These are phyloP conservation scores for Penicillium tannophilum DNA, from an alignment of 495 filamentous ascomycete species.

Conservation along the genomic window DNA sequence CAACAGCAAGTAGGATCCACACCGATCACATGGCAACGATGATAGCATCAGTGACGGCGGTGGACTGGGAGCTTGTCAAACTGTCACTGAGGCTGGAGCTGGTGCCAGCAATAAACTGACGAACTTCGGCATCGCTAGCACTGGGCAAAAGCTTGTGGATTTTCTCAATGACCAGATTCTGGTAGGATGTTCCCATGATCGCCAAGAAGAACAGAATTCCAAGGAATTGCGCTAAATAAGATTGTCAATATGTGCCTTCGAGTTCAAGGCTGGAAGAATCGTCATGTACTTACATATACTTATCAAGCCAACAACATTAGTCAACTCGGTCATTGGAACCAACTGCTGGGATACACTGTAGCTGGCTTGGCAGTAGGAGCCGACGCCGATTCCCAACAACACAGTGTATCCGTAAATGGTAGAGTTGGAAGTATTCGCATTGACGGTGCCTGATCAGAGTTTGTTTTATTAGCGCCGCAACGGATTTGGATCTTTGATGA, in stretches of 20 bases:
- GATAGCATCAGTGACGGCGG: neutral
- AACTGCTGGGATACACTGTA: slow-evolving; percentile 5
- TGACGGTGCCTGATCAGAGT: neutral
- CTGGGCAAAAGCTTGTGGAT: neutral
- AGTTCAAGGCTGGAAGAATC: neutral
- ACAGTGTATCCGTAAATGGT: slow-evolving; percentile 9
- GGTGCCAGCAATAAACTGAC: slow-evolving; percentile 5
- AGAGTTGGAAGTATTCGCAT: slow-evolving; percentile 6
- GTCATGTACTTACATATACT: slow-evolving; percentile 1
- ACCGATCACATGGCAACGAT: neutral
- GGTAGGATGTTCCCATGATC: slow-evolving; percentile 4
- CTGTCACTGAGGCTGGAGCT: neutral
- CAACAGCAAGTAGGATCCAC: slow-evolving; percentile 3
- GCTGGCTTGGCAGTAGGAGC: slow-evolving; percentile 4
- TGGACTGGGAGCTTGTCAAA: slow-evolving; percentile 1
- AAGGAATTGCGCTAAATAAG: slow-evolving; percentile 1
- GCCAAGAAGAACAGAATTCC: slow-evolving; percentile 2
- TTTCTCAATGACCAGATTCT: slow-evolving; percentile 2
- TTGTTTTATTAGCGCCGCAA: neutral
- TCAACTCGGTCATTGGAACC: slow-evolving; percentile 6
- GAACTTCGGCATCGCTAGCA: neutral
- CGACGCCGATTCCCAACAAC: slow-evolving; percentile 7
- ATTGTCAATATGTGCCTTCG: neutral
- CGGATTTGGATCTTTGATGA: neutral
- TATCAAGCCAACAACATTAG: slow-evolving; percentile 5